These are phyloP conservation scores for Smittium culicis DNA, from an alignment of 371 early-diverging fungal species.

Conservation along the genomic window DNA sequence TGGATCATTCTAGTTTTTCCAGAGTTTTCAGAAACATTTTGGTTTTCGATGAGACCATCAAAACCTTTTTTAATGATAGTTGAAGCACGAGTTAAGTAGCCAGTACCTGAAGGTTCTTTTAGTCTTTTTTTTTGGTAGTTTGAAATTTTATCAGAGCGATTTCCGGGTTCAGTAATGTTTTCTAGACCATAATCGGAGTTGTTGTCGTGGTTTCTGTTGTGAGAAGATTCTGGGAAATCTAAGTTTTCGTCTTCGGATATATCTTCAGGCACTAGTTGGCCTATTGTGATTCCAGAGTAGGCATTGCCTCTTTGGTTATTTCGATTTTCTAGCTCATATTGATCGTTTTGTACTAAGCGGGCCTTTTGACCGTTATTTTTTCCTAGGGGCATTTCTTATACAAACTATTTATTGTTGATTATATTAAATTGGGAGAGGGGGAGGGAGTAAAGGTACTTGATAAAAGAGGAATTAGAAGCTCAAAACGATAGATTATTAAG, in stretches of 20 bases:
- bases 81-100: neutral
- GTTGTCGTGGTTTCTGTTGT: neutral
- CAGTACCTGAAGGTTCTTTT: neutral
- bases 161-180: slow-evolving; percentile 5
- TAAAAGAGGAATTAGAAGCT: no score
- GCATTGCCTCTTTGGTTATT: neutral
- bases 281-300: neutral
- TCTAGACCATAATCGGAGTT: slow-evolving; percentile 4
- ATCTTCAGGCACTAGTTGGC: slow-evolving; percentile 3
- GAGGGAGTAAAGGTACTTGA: no score
- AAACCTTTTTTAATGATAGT: neutral
- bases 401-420: no score
- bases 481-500: no score
- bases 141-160: neutral
- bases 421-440: no score
- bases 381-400: neutral
- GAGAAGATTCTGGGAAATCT: neutral
- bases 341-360: neutral
- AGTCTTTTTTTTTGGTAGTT: slow-evolving; percentile 7
- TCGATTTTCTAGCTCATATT: slow-evolving; percentile 4
- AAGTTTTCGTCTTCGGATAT: neutral
- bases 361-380: neutral
- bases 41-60: neutral
- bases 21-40: neutral
- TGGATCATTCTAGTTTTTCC: slow-evolving; percentile 59